These are phyloP conservation scores for Cyclocybe aegerita DNA, from an alignment of 768 basidiomycete species.

Conservation along the genomic window DNA sequence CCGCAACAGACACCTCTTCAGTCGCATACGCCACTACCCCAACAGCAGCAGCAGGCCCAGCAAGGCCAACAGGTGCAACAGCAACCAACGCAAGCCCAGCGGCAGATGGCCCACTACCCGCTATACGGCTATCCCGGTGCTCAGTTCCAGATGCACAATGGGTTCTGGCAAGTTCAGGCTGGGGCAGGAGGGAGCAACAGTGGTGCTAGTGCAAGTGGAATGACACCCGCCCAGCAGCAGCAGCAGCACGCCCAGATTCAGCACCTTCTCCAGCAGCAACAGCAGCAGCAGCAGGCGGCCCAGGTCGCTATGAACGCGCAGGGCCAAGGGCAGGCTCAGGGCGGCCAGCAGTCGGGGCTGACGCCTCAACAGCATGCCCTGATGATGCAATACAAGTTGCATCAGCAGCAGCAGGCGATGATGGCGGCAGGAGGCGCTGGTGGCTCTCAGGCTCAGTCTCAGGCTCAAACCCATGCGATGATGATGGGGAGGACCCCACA, in stretches of 20 bases:
- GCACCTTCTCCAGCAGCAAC: slow-evolving; percentile 7
- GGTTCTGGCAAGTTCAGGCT: not conserved
- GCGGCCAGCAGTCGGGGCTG: not conserved
- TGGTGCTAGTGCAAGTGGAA: not conserved
- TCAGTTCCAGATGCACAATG: slow-evolving; percentile 3
- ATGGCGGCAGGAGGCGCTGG: too few species aligned
- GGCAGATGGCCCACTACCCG: slow-evolving; percentile 1
- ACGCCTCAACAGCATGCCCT: not conserved
- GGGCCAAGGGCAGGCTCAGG: slow-evolving; percentile 8
- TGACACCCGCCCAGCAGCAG: slow-evolving; percentile 5
- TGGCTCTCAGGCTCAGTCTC: too few species aligned
- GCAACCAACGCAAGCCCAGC: not conserved
- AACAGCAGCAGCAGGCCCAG: not conserved
- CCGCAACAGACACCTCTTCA: not conserved
- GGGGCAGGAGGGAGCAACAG: not conserved
- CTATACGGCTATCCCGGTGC: too few species aligned
- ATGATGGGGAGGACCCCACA: too few species aligned
- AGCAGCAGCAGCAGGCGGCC: slow-evolving; percentile 11
- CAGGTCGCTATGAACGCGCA: slow-evolving; percentile 1
- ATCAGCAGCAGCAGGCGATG: too few species aligned
- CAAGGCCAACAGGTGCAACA: not conserved
- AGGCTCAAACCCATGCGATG: too few species aligned
- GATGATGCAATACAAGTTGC: too few species aligned
- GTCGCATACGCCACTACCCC: not conserved
- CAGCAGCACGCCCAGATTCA: slow-evolving; percentile 9